Evolutionary conservation across 2,329 filamentous ascomycete genomes (phyloP).

Genomic region (Monilinia fructigena): DNA sequence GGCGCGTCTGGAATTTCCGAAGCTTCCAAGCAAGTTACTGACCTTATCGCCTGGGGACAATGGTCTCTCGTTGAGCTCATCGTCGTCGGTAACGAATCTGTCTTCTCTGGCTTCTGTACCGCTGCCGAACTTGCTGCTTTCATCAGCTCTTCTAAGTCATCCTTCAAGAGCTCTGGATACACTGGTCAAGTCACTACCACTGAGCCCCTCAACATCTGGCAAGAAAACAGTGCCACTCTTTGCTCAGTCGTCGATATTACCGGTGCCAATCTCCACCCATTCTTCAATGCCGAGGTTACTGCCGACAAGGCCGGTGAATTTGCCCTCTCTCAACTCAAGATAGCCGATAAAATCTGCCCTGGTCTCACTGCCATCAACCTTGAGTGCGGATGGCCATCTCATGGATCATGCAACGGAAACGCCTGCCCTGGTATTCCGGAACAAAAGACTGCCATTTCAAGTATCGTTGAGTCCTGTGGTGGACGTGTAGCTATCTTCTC

Average conservation of each 20-base stretch:
- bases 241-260: conserved; percentile 76
- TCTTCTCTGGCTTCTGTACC: conserved; percentile 70
- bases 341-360: conserved; percentile 68
- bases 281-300: conserved; percentile 75
- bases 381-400: conserved; percentile 86
- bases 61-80: conserved; percentile 77
- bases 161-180: conserved; percentile 67
- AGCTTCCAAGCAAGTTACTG: conserved; percentile 65
- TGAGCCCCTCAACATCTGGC: conserved; percentile 78
- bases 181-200: conserved; percentile 75
- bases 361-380: conserved; percentile 75
- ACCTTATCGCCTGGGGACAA: conserved; percentile 69
- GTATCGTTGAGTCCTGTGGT: conserved; percentile 66
- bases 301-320: conserved; percentile 72
- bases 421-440: conserved; percentile 66
- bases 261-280: conserved; percentile 87
- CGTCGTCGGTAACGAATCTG: conserved; percentile 86
- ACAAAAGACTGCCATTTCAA: conserved; percentile 70
- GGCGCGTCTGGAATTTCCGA: conserved; percentile 58
- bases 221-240: conserved; percentile 58
- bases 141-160: conserved; percentile 63
- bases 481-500: conserved; percentile 77
- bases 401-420: conserved; percentile 66
- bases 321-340: conserved; percentile 68
- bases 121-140: conserved; percentile 66